A percentile compares a stretch with the other conserved stretches of the same genome.
These are phyloP conservation scores for Colletotrichum siamense DNA, from an alignment of 2,329 filamentous ascomycete genomes.

Conservation along the genomic window DNA sequence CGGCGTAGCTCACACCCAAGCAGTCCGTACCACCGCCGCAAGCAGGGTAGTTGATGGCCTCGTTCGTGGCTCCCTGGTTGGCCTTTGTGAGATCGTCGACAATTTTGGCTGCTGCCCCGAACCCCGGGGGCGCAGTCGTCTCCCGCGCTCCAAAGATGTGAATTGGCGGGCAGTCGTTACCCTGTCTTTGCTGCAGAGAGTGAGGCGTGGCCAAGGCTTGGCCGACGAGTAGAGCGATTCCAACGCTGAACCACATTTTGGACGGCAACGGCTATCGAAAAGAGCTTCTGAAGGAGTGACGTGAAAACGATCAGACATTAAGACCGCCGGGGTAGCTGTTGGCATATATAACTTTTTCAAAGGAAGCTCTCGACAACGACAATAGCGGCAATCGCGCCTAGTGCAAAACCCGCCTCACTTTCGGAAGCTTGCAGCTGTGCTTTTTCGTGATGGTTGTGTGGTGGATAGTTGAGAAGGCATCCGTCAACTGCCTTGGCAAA, in stretches of 20 bases:
- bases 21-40: constrained; percentile 66
- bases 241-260: constrained; percentile 8
- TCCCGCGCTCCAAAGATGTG: constrained; percentile 54
- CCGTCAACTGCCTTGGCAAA: background rate
- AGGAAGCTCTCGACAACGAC: background rate
- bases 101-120: constrained; percentile 54
- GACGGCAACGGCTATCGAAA: background rate
- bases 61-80: constrained; percentile 56
- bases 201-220: constrained; percentile 6
- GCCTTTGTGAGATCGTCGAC: constrained; percentile 54
- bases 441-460: background rate
- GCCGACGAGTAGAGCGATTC: background rate
- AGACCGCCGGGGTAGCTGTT: background rate
- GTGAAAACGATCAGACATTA: background rate
- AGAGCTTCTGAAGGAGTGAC: background rate
- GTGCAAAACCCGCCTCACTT: background rate
- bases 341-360: background rate
- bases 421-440: background rate
- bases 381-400: background rate
- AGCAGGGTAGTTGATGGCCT: constrained; percentile 65
- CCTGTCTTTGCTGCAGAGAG: background rate
- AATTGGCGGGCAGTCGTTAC: constrained; percentile 39
- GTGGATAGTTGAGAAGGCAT: background rate
- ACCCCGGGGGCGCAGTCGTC: constrained; percentile 56
- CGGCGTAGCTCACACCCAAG: constrained; percentile 64